These are phyloP conservation scores for Tricholoma flavovirens DNA, from an alignment of 768 basidiomycete genomes.

Conservation along the genomic window DNA sequence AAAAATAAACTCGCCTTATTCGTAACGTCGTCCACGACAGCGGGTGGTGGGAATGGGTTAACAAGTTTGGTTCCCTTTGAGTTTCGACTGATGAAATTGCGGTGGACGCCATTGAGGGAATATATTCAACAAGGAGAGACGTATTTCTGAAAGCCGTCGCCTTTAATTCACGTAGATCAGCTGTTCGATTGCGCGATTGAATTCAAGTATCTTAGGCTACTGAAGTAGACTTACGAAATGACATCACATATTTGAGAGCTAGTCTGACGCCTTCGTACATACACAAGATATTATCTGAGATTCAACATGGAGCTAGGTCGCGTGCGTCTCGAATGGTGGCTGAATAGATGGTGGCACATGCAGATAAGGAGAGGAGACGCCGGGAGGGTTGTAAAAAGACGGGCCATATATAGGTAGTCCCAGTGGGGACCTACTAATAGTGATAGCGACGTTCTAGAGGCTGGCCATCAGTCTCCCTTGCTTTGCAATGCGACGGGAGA, in stretches of 20 bases:
- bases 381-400: neutral
- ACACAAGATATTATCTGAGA: neutral
- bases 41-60: slow-evolving; percentile 69
- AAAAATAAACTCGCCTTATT: slow-evolving; percentile 22
- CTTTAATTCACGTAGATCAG: neutral
- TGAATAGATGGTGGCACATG: neutral
- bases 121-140: neutral
- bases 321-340: neutral
- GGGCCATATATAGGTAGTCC: neutral
- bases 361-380: neutral
- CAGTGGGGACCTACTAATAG: too few species aligned
- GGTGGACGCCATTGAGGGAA: slow-evolving; percentile 16
- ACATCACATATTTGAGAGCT: neutral
- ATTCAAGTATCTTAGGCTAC: too few species aligned
- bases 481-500: too few species aligned
- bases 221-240: neutral
- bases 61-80: slow-evolving; percentile 22
- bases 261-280: neutral
- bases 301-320: neutral
- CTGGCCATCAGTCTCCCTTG: too few species aligned
- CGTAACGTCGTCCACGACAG: slow-evolving; percentile 48
- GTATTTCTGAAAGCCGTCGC: neutral
- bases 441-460: too few species aligned
- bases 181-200: neutral
- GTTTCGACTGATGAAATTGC: slow-evolving; percentile 7